Evolutionary conservation across 768 basidiomycete genomes (phyloP).

Genomic region (Termitomyces eurrhizus): DNA sequence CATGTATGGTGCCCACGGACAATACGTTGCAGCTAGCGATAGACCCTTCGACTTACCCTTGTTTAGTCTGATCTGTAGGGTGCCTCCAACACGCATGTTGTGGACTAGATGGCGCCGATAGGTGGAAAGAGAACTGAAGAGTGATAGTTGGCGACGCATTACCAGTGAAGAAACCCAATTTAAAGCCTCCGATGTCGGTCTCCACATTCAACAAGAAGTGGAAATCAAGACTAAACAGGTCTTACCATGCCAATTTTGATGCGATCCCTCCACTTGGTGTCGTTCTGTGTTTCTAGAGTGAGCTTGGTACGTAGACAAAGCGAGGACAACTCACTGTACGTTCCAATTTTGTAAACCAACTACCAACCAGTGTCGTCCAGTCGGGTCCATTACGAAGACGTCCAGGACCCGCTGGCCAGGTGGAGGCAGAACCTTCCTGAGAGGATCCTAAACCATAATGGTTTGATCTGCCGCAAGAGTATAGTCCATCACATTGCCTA

Average conservation of each 20-base stretch:
- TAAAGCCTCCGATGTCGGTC: slow-evolving; percentile 32
- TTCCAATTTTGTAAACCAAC: slow-evolving; percentile 39
- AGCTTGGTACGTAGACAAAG: background rate
- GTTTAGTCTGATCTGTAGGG: too few species aligned
- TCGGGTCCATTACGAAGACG: slow-evolving; percentile 34
- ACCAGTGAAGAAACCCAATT: slow-evolving; percentile 34
- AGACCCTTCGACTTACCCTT: too few species aligned
- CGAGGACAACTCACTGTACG: slow-evolving; percentile 23
- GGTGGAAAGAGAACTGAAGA: too few species aligned
- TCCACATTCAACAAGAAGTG: slow-evolving; percentile 3
- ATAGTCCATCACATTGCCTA: slow-evolving; percentile 36
- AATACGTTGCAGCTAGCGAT: too few species aligned
- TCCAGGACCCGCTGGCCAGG: slow-evolving; percentile 32
- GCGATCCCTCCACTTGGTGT: slow-evolving; percentile 29
- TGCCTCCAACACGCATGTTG: too few species aligned
- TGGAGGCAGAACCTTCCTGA: slow-evolving; percentile 25
- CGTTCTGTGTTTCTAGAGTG: slow-evolving; percentile 22
- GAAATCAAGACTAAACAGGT: background rate
- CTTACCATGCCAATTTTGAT: slow-evolving; percentile 34
- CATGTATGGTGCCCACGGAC: too few species aligned
- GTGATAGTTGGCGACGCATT: slow-evolving; percentile 8
- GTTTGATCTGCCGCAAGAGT: slow-evolving; percentile 32
- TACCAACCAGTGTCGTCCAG: slow-evolving; percentile 34
- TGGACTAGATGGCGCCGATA: too few species aligned
- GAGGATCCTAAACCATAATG: slow-evolving; percentile 36